Evolutionary conservation across 805 yeast species (phyloP).

Genomic region (Myxozyma melibiosi): DNA sequence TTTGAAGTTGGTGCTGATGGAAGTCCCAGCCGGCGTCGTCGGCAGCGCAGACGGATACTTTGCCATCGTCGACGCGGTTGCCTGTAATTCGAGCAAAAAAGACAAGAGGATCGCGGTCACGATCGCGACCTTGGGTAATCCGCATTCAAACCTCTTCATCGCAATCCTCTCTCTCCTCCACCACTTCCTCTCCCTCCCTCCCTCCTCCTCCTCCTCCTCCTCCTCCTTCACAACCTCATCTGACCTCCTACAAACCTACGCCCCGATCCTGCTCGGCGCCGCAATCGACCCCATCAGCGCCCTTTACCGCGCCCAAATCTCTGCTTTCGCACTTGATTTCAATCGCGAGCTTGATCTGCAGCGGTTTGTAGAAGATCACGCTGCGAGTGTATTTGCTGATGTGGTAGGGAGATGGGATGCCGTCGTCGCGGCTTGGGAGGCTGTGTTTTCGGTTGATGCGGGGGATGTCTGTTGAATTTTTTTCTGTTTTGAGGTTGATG

Average conservation of each 20-base stretch:
- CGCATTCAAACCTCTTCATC: neutral
- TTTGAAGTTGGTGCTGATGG: conserved; percentile 5
- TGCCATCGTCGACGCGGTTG: neutral
- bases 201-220: neutral
- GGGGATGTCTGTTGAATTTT: neutral
- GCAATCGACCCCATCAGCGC: neutral
- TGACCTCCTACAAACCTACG: neutral
- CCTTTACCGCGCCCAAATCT: neutral
- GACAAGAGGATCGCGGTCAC: neutral
- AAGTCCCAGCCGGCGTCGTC: conserved; percentile 8
- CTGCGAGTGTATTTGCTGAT: neutral
- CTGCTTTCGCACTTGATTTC: neutral
- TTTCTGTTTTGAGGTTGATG: neutral
- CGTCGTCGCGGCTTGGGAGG: neutral
- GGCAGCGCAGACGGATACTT: neutral
- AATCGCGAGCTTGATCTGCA: conserved; percentile 3
- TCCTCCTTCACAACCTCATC: neutral
- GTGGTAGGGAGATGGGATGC: conserved; percentile 1
- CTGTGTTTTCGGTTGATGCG: neutral
- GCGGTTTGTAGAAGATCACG: neutral
- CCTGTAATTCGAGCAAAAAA: neutral
- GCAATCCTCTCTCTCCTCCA: conserved; percentile 1
- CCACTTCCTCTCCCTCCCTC: neutral
- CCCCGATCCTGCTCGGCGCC: conserved; percentile 2
- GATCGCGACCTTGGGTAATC: neutral